Conservation (phyloP, 2,329 filamentous ascomycete species). For the Bipolaris bicolor region DNA sequence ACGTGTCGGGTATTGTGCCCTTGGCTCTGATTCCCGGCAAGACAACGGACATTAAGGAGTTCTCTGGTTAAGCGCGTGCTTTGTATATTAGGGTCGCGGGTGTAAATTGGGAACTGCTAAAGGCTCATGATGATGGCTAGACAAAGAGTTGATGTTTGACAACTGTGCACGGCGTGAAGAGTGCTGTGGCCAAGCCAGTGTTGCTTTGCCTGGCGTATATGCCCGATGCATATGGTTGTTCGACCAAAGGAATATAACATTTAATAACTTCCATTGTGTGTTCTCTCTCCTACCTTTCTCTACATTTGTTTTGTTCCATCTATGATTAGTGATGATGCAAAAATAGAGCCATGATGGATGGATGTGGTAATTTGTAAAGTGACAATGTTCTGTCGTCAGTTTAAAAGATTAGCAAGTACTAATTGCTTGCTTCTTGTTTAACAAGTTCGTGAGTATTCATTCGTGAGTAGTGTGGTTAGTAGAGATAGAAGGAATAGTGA, state of each 20-base stretch:
- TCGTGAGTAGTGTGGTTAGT: too few species aligned
- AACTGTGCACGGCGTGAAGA: conserved; percentile 23
- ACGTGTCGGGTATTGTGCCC: conserved; percentile 94
- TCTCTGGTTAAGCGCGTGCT: conserved; percentile 55
- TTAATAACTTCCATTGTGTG: conserved; percentile 15
- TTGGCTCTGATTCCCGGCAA: conserved; percentile 75
- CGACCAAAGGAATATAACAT: conserved; percentile 16
- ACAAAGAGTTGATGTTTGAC: conserved; percentile 36
- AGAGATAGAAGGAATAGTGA: too few species aligned
- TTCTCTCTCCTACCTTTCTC: neutral
- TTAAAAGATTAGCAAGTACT: too few species aligned
- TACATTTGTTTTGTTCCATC: too few species aligned
- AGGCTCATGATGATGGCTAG: conserved; percentile 39
- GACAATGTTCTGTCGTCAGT: neutral
- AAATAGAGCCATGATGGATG: neutral
- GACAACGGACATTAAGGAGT: conserved; percentile 66
- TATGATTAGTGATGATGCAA: too few species aligned
- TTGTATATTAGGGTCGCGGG: conserved; percentile 38
- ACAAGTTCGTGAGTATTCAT: too few species aligned
- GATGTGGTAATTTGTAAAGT: neutral
- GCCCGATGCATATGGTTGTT: conserved; percentile 8
- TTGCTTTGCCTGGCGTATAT: conserved; percentile 21
- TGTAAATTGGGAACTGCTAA: conserved; percentile 27
- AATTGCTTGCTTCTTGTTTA: too few species aligned
- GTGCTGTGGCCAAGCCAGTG: conserved; percentile 23